Conservation (phyloP, 176 grass and related monocot species). For the Tillandsia leiboldiana region DNA sequence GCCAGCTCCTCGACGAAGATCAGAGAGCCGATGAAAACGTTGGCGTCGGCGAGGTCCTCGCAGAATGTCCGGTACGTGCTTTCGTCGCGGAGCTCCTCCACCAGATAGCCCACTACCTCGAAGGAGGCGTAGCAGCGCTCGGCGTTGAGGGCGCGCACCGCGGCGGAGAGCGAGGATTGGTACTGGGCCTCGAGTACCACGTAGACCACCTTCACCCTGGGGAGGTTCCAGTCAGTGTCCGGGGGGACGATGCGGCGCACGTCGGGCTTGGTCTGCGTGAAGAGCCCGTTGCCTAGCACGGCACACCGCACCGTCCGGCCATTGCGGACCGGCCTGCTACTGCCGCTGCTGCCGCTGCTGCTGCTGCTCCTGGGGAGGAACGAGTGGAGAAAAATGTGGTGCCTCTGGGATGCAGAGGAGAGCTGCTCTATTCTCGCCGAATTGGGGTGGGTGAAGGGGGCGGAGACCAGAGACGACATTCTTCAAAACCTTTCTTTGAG, state of each 20-base stretch:
- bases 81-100: slow-evolving; percentile 81
- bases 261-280: slow-evolving; percentile 97
- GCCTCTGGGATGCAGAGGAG: slow-evolving; percentile 15
- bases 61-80: slow-evolving; percentile 65
- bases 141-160: slow-evolving; percentile 64
- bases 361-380: slow-evolving; percentile 31
- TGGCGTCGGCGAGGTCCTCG: slow-evolving; percentile 75
- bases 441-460: slow-evolving; percentile 43
- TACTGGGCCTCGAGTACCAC: slow-evolving; percentile 99
- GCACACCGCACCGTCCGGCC: slow-evolving; percentile 3
- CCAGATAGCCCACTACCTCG: slow-evolving; percentile 91
- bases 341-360: slow-evolving; percentile 4
- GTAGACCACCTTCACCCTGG: slow-evolving; percentile 86
- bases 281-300: slow-evolving; percentile 48
- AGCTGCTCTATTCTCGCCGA: slow-evolving; percentile 30
- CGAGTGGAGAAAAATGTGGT: slow-evolving; percentile 42
- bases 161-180: slow-evolving; percentile 75
- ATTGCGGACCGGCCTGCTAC: slow-evolving; percentile 43
- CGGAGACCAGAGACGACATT: slow-evolving; percentile 77
- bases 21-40: slow-evolving; percentile 93
- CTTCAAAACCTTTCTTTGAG: slow-evolving; percentile 1
- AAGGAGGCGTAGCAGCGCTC: slow-evolving; percentile 49
- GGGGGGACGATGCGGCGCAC: slow-evolving; percentile 78
- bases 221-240: slow-evolving; percentile 14
- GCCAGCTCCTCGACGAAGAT: slow-evolving; percentile 99